These are phyloP conservation scores for Grosmannia clavigera DNA, from an alignment of 2,329 filamentous ascomycete genomes.

Conservation along the genomic window DNA sequence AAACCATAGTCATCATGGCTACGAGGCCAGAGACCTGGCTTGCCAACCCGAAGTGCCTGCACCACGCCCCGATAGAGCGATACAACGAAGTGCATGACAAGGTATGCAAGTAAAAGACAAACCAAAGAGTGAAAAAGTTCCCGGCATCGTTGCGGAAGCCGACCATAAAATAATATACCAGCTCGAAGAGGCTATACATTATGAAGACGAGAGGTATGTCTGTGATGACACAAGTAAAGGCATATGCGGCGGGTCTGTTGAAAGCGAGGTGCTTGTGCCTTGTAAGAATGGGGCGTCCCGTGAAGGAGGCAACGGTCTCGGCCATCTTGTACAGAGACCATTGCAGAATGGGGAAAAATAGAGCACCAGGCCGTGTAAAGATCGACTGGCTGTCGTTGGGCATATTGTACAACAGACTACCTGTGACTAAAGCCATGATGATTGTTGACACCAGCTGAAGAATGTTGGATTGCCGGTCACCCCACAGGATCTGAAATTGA, in stretches of 20 bases:
- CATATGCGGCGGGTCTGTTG: slow-evolving; percentile 80
- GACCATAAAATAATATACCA: slow-evolving; percentile 76
- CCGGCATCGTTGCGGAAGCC: slow-evolving; percentile 56
- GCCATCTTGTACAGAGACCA: slow-evolving; percentile 64
- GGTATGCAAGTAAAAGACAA: slow-evolving; percentile 61
- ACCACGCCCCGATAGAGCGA: slow-evolving; percentile 43
- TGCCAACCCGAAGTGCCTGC: neutral
- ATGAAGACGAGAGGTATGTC: slow-evolving; percentile 71
- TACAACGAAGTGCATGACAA: slow-evolving; percentile 78
- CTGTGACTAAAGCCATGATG: slow-evolving; percentile 62
- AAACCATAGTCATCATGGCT: slow-evolving; percentile 46
- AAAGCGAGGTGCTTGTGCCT: slow-evolving; percentile 78
- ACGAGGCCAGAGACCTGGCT: slow-evolving; percentile 39
- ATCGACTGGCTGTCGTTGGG: slow-evolving; percentile 32
- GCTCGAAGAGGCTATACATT: slow-evolving; percentile 66
- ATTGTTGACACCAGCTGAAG: slow-evolving; percentile 59
- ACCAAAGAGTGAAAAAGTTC: slow-evolving; percentile 72
- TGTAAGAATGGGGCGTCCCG: slow-evolving; percentile 71
- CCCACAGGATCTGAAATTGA: slow-evolving; percentile 61
- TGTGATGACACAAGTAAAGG: slow-evolving; percentile 69
- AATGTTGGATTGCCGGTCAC: slow-evolving; percentile 65
- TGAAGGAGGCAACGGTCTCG: slow-evolving; percentile 41
- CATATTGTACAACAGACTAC: slow-evolving; percentile 71
- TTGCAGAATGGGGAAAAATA: slow-evolving; percentile 82
- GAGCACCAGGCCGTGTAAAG: slow-evolving; percentile 56